Evolutionary conservation across 768 basidiomycete species (phyloP), one percentile per base, ranked within the genome.

Genomic region (Calocera cornea): DNA sequence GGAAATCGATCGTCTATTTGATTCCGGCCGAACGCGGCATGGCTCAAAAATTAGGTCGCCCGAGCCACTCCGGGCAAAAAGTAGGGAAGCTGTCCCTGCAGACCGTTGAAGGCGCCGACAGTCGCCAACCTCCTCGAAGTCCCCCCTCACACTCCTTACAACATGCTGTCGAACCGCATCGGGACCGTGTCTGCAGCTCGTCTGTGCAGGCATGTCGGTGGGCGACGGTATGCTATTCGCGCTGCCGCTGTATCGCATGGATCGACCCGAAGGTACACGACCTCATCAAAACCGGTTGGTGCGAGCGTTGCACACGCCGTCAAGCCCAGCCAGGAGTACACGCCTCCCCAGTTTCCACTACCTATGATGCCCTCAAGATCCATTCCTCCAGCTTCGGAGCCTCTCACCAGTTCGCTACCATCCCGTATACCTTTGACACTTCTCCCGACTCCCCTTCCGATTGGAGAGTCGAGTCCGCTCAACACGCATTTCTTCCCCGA

Each of bases 401-500:
- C 27, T 27, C 24, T 60, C 54, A 29, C 14, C 54, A 27, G 31
- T 22, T 33, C 24, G 24, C 31, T 60, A 33, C 54, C 54, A 33
- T 29, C 14, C 31, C 54, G 54, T 33, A 60, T 60, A 29, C 54
- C 54, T 7, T 33, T 60, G 10, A 65, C 65, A 19, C 14, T 65
- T 7, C 65, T 65, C 19, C 65, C 65, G 3, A 65, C 65, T 12
- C 65, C 65, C 19, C 65, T 65, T 8, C 65, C 65, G 27, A 12
- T 41, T 40, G 65, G 41, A 19, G 65, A 41, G n/a, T 65, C 65
- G 17, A 44, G 38, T 16, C 41, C 65, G 24, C 40, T 44, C 5
- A 22, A 66, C 50, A 27, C 44, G 7, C 64, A 54, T 34, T 22
- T 14, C 77, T 90, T 85, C 75, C 80, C 83, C 2, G 84, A 89